These are phyloP conservation scores for Ascoidea tarda DNA, from an alignment of 805 yeast species.

Conservation along the genomic window DNA sequence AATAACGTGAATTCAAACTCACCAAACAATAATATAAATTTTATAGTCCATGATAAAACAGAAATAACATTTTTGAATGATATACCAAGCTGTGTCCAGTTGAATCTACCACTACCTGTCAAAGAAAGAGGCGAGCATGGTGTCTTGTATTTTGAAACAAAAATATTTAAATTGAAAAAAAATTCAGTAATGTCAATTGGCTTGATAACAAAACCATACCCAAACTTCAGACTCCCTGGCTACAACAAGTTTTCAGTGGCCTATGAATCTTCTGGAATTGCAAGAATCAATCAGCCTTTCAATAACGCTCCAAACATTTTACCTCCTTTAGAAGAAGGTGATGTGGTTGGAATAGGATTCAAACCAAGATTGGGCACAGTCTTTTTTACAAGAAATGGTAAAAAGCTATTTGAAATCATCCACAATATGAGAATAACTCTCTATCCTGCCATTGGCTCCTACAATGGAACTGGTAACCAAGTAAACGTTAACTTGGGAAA, in stretches of 20 bases:
- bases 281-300: slow-evolving; percentile 54
- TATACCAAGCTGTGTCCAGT: slow-evolving; percentile 4
- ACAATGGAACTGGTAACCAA: slow-evolving; percentile 49
- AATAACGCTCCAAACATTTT: slow-evolving; percentile 21
- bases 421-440: slow-evolving; percentile 39
- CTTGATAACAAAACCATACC: slow-evolving; percentile 58
- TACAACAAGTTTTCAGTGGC: slow-evolving; percentile 54
- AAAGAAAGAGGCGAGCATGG: slow-evolving; percentile 17
- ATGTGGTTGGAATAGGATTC: slow-evolving; percentile 87
- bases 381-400: slow-evolving; percentile 91
- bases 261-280: slow-evolving; percentile 59
- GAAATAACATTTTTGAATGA: slow-evolving; percentile 6
- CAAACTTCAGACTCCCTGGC: slow-evolving; percentile 66
- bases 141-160: slow-evolving; percentile 55
- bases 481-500: slow-evolving; percentile 88
- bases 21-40: no score
- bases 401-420: slow-evolving; percentile 71
- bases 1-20: slow-evolving; percentile 2
- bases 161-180: slow-evolving; percentile 24
- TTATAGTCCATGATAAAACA: slow-evolving; percentile 9
- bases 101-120: slow-evolving; percentile 9
- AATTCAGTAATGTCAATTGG: slow-evolving; percentile 52
- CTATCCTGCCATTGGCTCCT: slow-evolving; percentile 85
- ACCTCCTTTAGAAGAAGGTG: slow-evolving; percentile 54
- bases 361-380: slow-evolving; percentile 71